Evolutionary conservation across 1,284 basidiomycete genomes (phyloP).

Genomic region (Cutaneotrichosporon dermatis): DNA sequence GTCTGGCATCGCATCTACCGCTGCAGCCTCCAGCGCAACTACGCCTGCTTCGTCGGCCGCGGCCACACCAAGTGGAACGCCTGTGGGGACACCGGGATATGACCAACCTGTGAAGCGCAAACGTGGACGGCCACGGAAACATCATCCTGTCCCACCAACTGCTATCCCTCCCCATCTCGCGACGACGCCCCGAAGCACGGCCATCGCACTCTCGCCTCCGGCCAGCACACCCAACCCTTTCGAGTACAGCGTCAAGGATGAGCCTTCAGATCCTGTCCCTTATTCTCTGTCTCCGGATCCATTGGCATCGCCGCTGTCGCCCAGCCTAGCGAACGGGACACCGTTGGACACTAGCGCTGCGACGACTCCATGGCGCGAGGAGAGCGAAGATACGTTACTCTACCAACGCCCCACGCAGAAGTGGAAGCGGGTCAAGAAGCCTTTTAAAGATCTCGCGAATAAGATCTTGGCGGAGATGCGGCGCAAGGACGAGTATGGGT

Average conservation of each 20-base stretch:
- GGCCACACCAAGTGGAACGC: constrained; percentile 10
- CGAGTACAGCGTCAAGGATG: no score
- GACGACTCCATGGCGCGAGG: constrained; percentile 4
- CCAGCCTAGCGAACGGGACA: constrained; percentile 4
- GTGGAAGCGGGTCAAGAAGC: constrained; percentile 40
- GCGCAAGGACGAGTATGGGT: constrained; percentile 44
- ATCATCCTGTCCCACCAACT: background rate
- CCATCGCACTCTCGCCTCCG: constrained; percentile 2
- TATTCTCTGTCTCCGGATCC: constrained; percentile 10
- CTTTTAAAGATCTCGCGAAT: constrained; percentile 37
- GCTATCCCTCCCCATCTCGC: constrained; percentile 23
- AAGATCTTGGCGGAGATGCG: constrained; percentile 40
- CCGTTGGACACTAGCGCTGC: constrained; percentile 1
- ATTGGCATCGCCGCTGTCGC: constrained; percentile 15
- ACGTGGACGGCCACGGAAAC: constrained; percentile 15
- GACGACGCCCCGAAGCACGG: background rate
- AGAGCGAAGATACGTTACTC: constrained; percentile 9
- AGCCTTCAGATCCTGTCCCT: no score
- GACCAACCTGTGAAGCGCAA: constrained; percentile 8
- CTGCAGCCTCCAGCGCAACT: background rate
- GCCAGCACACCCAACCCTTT: background rate
- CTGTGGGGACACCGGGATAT: constrained; percentile 13
- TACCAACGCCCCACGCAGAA: constrained; percentile 12
- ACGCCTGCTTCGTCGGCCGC: constrained; percentile 11
- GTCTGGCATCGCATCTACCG: background rate